Percentiles rank a stretch among this genome's conserved stretches.
phyloP scores from a whole-genome alignment of 805 yeast species.

The Wickerhamiella shivajii region DNA sequence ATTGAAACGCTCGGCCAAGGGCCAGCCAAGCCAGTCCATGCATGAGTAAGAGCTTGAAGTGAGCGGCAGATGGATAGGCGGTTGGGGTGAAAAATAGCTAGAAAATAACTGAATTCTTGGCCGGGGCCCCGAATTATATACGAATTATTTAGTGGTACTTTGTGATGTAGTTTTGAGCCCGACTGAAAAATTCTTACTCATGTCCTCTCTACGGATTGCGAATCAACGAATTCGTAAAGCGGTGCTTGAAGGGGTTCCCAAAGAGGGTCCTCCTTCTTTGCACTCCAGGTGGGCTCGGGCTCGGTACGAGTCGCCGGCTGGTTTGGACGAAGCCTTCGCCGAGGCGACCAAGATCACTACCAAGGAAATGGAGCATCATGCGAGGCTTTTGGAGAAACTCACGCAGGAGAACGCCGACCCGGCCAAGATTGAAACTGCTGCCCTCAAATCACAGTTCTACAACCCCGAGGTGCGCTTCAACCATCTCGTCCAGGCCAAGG shows the following conservation, averaged over 20 bases:
- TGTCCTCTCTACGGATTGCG: conserved; percentile 13
- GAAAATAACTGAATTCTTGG: too few relatives aligned
- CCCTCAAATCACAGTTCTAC: conserved; percentile 48
- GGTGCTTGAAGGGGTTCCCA: conserved; percentile 18
- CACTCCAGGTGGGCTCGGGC: conserved; percentile 16
- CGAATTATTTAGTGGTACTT: too few relatives aligned
- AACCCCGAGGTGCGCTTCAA: conserved; percentile 82
- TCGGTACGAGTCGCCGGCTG: conserved; percentile 52
- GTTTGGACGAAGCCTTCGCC: conserved; percentile 58
- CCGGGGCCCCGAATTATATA: too few relatives aligned
- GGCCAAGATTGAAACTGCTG: conserved; percentile 22
- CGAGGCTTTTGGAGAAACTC: conserved; percentile 22
- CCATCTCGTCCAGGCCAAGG: conserved; percentile 27
- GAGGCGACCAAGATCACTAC: conserved; percentile 47
- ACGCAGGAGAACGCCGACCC: conserved; percentile 20
- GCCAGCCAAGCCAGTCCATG: too few relatives aligned
- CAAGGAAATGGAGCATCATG: conserved; percentile 31
- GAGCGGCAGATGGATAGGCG: too few relatives aligned
- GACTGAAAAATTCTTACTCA: conserved; percentile 1
- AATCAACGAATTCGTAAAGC: conserved; percentile 18
- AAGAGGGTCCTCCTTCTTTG: conserved; percentile 19
- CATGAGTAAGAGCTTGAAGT: neutral
- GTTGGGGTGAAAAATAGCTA: too few relatives aligned
- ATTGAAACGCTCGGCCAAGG: too few relatives aligned
- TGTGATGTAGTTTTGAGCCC: too few relatives aligned